Base-by-base conservation (phyloP, 257 asterid species). In the Cynanchum wilfordii region DNA sequence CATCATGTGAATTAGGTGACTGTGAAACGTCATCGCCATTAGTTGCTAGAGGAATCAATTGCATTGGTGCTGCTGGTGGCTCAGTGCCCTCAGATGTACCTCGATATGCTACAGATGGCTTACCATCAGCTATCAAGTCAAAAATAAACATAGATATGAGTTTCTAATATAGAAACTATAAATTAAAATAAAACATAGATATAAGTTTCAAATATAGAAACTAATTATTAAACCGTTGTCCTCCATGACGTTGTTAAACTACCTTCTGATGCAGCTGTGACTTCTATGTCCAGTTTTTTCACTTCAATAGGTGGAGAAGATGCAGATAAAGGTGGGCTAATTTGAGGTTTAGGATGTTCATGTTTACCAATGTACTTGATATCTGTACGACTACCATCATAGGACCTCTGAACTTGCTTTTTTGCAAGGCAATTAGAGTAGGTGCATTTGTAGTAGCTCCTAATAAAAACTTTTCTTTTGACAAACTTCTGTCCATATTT, bases 401-500 rank as follows among this genome's bases (percentile, higher is more conserved):
- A 88, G 59, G 96, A 84, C 83, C 86, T 89, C 87, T 93, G 97
- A 17, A 93, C 96, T 82, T 91, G 97, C 77, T 80, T 93, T 82
- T 93, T 93, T 5, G 91, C 89, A 74, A 71, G 82, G 85, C 98
- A 93, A 79, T 77, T 87, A 68, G 80, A 78, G 76, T 76, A 76
- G 65, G 97, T 91, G 69, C 98, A 93, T 70, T 79, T 93, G 85
- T 88, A 93, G 80, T 93, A 93, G 89, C 98, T 89, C 73, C 97
- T 95, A 66, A 82, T 75, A 75, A 84, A 91, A 77, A 81, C 85
- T 74, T 91, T 91, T 82, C 97, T 97, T 90, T 90, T 93, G 55
- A 91, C 92, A 69, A 91, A 76, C 85, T 93, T 93, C 86, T 93
- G 98, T 65, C 98, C 98, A 78, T 93, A 93, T 82, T 93, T 93